A percentile compares a stretch with the other conserved stretches of the same genome.
phyloP scores from a whole-genome alignment of 768 basidiomycete species.

The Trametes elegans region DNA sequence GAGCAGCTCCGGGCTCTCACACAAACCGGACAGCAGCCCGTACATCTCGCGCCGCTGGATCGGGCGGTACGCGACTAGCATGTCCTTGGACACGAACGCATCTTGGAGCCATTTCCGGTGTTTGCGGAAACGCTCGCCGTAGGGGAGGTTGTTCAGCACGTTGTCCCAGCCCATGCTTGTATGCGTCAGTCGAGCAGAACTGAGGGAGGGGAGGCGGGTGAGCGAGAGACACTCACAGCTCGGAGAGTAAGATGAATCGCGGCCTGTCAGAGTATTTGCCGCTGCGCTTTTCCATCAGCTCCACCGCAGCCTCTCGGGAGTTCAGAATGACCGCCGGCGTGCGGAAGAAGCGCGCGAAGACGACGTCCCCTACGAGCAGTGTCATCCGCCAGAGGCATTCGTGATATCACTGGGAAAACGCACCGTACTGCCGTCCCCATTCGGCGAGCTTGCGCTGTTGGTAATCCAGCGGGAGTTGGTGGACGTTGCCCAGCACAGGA shows the following conservation, averaged over 20 bases:
- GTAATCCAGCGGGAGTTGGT: conserved; percentile 16
- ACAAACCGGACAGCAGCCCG: conserved; percentile 13
- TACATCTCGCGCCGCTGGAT: conserved; percentile 17
- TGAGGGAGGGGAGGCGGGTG: no score
- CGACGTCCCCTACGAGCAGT: conserved; percentile 18
- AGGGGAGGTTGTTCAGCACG: conserved; percentile 6
- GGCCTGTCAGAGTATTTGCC: conserved; percentile 30
- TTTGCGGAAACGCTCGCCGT: conserved; percentile 18
- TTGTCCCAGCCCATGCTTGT: conserved; percentile 21
- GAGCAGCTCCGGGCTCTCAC: conserved; percentile 12
- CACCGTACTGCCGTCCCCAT: conserved; percentile 19
- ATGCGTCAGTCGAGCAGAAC: background rate
- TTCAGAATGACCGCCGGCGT: conserved; percentile 28
- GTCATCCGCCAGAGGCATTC: background rate
- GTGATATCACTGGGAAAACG: background rate
- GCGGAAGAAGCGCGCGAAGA: conserved; percentile 20
- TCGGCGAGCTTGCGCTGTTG: conserved; percentile 14
- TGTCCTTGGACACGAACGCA: conserved; percentile 1
- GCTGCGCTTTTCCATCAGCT: conserved; percentile 29
- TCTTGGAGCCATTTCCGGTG: conserved; percentile 22
- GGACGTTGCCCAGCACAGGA: conserved; percentile 15
- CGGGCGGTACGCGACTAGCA: conserved; percentile 10
- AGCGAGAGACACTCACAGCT: conserved; percentile 13
- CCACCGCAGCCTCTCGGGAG: conserved; percentile 23
- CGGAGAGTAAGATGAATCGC: conserved; percentile 17